phyloP scores from a whole-genome alignment of 2,329 filamentous ascomycete genomes.

The Botryotinia calthae region DNA sequence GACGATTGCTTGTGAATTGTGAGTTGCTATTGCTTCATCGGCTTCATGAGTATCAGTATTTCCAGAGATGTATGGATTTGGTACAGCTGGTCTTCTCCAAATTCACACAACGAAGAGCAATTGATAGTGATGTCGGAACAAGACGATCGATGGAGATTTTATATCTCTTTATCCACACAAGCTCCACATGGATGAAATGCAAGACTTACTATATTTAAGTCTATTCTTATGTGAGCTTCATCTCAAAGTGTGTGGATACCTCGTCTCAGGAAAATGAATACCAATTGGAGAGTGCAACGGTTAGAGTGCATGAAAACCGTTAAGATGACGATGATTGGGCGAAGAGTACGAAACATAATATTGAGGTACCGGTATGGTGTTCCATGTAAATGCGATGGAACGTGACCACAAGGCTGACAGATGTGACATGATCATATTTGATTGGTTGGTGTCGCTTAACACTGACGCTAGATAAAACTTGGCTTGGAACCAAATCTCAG shows the following conservation, averaged over 20 bases:
- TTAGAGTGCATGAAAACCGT: background rate
- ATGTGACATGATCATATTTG: background rate
- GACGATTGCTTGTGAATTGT: background rate
- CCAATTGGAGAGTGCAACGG: background rate
- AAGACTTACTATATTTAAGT: slow-evolving; percentile 1
- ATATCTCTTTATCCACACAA: background rate
- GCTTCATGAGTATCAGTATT: slow-evolving; percentile 5
- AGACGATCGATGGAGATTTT: background rate
- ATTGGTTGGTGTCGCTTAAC: background rate
- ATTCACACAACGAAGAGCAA: background rate
- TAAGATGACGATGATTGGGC: background rate
- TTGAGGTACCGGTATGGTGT: background rate
- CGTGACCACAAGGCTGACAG: background rate
- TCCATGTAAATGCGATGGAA: background rate
- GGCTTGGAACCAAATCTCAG: background rate
- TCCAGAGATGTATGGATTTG: too few relatives aligned
- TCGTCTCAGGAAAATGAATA: background rate
- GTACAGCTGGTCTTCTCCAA: background rate
- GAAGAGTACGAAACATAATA: background rate
- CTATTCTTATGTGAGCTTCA: slow-evolving; percentile 6
- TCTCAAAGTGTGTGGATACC: background rate
- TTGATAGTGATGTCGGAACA: background rate
- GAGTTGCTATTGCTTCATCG: slow-evolving; percentile 1
- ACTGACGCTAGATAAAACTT: background rate
- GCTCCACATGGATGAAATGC: background rate